Evolutionary conservation across 352 stramenopile species (phyloP).

Genomic region (Globisporangium emineosum): DNA sequence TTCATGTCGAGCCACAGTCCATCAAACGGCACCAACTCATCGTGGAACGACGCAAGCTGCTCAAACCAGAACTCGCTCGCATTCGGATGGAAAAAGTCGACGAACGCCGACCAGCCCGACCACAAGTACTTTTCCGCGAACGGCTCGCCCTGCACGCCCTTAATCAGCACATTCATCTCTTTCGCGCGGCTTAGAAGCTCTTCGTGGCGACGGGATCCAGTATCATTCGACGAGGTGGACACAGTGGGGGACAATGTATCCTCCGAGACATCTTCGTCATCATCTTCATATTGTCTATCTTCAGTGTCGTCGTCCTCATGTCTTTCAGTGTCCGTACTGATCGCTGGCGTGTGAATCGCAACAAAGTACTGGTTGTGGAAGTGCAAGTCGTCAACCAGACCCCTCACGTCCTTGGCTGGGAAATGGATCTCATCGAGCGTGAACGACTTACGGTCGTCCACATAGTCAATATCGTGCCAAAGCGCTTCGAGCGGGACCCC

Average conservation of each 20-base stretch:
- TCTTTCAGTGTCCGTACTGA: slow-evolving; percentile 21
- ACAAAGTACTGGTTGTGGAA: slow-evolving; percentile 82
- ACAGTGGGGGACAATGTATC: slow-evolving; percentile 1
- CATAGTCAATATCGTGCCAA: slow-evolving; percentile 75
- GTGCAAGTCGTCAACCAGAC: slow-evolving; percentile 77
- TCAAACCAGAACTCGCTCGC: slow-evolving; percentile 63
- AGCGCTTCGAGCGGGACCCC: slow-evolving; percentile 75
- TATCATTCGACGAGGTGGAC: not conserved
- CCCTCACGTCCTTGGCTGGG: slow-evolving; percentile 28
- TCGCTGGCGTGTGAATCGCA: slow-evolving; percentile 59
- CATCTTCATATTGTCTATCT: not conserved
- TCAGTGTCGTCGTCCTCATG: not conserved
- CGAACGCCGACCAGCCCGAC: slow-evolving; percentile 63
- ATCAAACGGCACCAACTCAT: slow-evolving; percentile 63
- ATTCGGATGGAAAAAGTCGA: slow-evolving; percentile 86
- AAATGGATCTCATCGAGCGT: slow-evolving; percentile 65
- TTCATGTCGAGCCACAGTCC: slow-evolving; percentile 86
- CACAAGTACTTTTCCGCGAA: slow-evolving; percentile 69
- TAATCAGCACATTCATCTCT: slow-evolving; percentile 73
- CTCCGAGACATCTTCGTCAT: not conserved
- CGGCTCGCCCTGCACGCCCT: slow-evolving; percentile 56
- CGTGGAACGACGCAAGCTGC: slow-evolving; percentile 60
- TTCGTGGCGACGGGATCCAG: not conserved
- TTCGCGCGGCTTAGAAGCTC: slow-evolving; percentile 36
- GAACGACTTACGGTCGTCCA: slow-evolving; percentile 47